These are phyloP conservation scores for Ophiocordyceps camponoti-floridani DNA, from an alignment of 2,329 filamentous ascomycete species.

Conservation along the genomic window DNA sequence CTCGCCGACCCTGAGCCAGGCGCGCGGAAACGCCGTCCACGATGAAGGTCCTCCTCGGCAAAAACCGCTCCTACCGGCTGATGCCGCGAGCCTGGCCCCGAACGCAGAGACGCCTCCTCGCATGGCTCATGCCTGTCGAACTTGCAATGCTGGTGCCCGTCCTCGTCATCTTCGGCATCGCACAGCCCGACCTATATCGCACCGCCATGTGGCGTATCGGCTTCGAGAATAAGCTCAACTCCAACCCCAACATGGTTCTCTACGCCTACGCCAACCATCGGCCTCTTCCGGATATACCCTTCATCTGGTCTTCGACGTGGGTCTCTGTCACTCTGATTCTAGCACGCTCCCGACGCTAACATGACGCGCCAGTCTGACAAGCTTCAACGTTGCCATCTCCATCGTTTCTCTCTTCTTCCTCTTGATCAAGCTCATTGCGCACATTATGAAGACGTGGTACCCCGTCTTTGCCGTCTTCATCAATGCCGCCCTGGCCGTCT, in stretches of 20 bases:
- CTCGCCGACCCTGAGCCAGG: background rate
- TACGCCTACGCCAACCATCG: constrained; percentile 59
- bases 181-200: constrained; percentile 55
- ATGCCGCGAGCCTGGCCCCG: constrained; percentile 41
- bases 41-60: constrained; percentile 8
- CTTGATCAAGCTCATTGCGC: constrained; percentile 49
- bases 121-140: constrained; percentile 47
- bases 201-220: constrained; percentile 58
- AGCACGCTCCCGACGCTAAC: background rate
- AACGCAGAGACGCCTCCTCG: constrained; percentile 32
- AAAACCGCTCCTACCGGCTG: constrained; percentile 26
- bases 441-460: constrained; percentile 53
- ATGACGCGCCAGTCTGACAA: constrained; percentile 37
- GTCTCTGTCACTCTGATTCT: constrained; percentile 14
- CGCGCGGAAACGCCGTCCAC: background rate
- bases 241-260: constrained; percentile 47
- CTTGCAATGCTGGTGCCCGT: constrained; percentile 44
- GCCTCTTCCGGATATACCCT: constrained; percentile 40
- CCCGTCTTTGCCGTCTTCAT: constrained; percentile 44
- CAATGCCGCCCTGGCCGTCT: constrained; percentile 35
- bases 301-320: constrained; percentile 59
- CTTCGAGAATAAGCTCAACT: constrained; percentile 54
- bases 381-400: constrained; percentile 61
- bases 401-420: constrained; percentile 62
- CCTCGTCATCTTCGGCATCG: constrained; percentile 54